Base-by-base conservation (phyloP, 2,329 filamentous ascomycete genomes). In the Drechslerella stenobrocha region DNA sequence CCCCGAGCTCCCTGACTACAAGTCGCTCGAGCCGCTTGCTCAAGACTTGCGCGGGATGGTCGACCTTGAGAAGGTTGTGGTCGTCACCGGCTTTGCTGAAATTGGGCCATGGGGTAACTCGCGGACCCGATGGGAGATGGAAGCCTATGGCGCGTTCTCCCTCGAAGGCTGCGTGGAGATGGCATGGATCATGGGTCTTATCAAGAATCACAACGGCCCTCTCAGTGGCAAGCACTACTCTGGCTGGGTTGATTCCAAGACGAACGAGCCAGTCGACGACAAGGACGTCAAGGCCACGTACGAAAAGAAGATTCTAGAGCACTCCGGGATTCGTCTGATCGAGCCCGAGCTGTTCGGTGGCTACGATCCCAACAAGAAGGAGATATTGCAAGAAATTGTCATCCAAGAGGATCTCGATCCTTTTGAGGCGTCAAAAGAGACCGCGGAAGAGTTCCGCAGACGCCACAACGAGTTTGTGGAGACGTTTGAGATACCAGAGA, bases 171-270 rank as follows among this genome's bases (percentile, higher is more conserved):
- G 93, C 74, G 87, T 98, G 67, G 93, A 98, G 79, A 98, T 98
- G 93, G 91, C 93, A 28, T 98, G 93, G 93, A 90, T 98, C 77
- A 98, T 97, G 92, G 93, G 93, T 75, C 85, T 97, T 66, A 97
- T 98, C 81, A 96, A 92, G 82, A 95, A 98, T 78, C 89, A 96
- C 81, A 97, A 97, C 73, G 93, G 93, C 15, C 86, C 87, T 28
- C 84, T 98, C 76, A 98, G 98, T 81, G 93, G 93, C 76, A 88
- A 95, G 80, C 88, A 88, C 71, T 97, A 98, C 80, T 90, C 92
- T 72, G 93, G 93, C 73, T 98, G 89, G 90, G 89, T 98, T 64
- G 93, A 98, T 75, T 82, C 85, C 76, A 97, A 97, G 83, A 87
- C 89, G 55, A 89, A 89, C 42, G 92, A 97, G 64, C 93, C 93